Conservation (phyloP, 2,329 filamentous ascomycete species). For the Dactylonectria macrodidyma region DNA sequence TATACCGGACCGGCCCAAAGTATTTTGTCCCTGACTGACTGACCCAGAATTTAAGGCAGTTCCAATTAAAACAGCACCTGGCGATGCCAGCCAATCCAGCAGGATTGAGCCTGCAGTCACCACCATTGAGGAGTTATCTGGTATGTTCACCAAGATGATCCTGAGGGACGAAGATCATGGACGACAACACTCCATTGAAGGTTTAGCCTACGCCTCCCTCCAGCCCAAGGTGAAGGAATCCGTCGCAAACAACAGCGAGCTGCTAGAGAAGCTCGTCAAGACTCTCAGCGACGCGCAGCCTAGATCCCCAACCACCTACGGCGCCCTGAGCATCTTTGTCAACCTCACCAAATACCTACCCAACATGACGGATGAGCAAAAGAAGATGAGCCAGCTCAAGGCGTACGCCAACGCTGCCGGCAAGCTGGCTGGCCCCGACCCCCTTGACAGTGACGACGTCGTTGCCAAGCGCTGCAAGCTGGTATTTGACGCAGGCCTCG, state of each 20-base stretch:
- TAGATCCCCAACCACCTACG: constrained; percentile 83
- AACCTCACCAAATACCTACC: constrained; percentile 90
- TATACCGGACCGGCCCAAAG: constrained; percentile 2
- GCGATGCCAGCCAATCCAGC: constrained; percentile 56
- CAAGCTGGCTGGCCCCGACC: constrained; percentile 72
- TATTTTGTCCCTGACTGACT: constrained; percentile 60
- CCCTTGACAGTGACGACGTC: constrained; percentile 81
- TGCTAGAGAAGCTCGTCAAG: constrained; percentile 80
- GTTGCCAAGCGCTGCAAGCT: constrained; percentile 82
- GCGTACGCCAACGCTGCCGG: constrained; percentile 92
- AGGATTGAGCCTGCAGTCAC: constrained; percentile 69
- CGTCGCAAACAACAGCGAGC: constrained; percentile 76
- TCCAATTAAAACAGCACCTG: constrained; percentile 59
- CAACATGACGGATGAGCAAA: constrained; percentile 87
- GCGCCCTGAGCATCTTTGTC: constrained; percentile 85
- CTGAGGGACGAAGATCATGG: constrained; percentile 69
- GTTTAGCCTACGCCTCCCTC: constrained; percentile 91
- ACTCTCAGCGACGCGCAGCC: constrained; percentile 71
- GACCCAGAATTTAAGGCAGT: constrained; percentile 69
- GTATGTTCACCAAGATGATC: constrained; percentile 77
- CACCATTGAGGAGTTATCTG: constrained; percentile 76
- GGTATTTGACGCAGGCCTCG: constrained; percentile 84
- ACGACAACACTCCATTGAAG: constrained; percentile 85
- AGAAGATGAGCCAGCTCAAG: constrained; percentile 92
- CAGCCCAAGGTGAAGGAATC: constrained; percentile 89